Conservation (phyloP, 352 stramenopile genomes). For the Peronospora belbahrii region DNA sequence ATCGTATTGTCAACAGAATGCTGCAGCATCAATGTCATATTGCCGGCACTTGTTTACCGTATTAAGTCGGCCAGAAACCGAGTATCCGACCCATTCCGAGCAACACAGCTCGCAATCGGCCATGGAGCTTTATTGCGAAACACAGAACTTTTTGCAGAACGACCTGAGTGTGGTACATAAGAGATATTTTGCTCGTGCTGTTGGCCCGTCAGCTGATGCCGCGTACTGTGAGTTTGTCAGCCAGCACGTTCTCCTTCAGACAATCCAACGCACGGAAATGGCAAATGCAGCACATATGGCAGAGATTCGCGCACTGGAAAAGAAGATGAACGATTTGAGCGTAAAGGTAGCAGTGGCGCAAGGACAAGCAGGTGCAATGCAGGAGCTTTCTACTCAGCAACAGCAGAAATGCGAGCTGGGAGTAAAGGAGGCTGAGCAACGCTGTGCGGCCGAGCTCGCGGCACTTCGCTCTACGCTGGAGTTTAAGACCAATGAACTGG, state of each 20-base stretch:
- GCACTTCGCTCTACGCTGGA: slow-evolving; percentile 63
- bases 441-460: slow-evolving; percentile 56
- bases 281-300: slow-evolving; percentile 70
- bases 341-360: slow-evolving; percentile 76
- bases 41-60: slow-evolving; percentile 55
- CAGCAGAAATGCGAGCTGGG: slow-evolving; percentile 71
- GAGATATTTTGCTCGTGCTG: slow-evolving; percentile 48
- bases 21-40: slow-evolving; percentile 76
- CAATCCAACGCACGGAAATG: slow-evolving; percentile 72
- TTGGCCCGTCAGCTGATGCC: slow-evolving; percentile 69
- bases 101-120: slow-evolving; percentile 45
- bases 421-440: slow-evolving; percentile 70
- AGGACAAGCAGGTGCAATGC: slow-evolving; percentile 74
- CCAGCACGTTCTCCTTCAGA: slow-evolving; percentile 55
- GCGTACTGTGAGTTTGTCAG: slow-evolving; percentile 83
- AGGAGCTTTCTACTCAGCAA: slow-evolving; percentile 68
- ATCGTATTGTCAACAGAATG: slow-evolving; percentile 67
- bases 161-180: slow-evolving; percentile 44
- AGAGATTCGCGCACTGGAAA: slow-evolving; percentile 67
- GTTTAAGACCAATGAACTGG: slow-evolving; percentile 83
- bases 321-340: slow-evolving; percentile 74
- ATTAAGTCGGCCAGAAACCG: slow-evolving; percentile 29
- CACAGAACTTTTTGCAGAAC: slow-evolving; percentile 49
- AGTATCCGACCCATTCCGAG: slow-evolving; percentile 32
- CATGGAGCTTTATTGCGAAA: slow-evolving; percentile 70